Evolutionary conservation across 2,329 filamentous ascomycete genomes (phyloP).

Genomic region (Pseudogymnoascus sp.): DNA sequence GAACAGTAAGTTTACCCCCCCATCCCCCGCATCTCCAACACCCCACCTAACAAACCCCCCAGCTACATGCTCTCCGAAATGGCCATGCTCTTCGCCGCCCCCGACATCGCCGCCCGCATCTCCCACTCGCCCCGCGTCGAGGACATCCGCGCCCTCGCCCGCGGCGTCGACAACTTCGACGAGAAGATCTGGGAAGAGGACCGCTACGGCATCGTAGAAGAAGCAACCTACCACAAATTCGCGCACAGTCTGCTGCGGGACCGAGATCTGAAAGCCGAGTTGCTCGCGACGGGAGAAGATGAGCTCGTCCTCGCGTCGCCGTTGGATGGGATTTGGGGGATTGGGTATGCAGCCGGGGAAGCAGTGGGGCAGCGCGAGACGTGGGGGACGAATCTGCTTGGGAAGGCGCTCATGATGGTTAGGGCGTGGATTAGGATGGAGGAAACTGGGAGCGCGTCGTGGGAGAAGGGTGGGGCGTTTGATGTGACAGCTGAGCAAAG

Average conservation of each 20-base stretch:
- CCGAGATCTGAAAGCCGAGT: slow-evolving; percentile 36
- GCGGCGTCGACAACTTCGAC: slow-evolving; percentile 46
- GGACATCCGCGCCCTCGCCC: slow-evolving; percentile 46
- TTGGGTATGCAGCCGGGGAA: slow-evolving; percentile 48
- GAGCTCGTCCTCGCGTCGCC: slow-evolving; percentile 57
- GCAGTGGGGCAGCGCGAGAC: slow-evolving; percentile 38
- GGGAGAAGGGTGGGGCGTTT: background rate
- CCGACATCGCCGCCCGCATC: slow-evolving; percentile 38
- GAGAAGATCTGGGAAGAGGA: slow-evolving; percentile 42
- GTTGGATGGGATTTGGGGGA: slow-evolving; percentile 56
- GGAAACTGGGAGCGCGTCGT: slow-evolving; percentile 16
- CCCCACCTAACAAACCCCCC: background rate
- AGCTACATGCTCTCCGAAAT: slow-evolving; percentile 51
- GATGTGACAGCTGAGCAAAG: background rate
- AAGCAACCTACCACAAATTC: slow-evolving; percentile 54
- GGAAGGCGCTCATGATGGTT: slow-evolving; percentile 53
- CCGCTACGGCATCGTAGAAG: slow-evolving; percentile 46
- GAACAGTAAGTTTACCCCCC: slow-evolving; percentile 37
- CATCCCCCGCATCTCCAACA: background rate
- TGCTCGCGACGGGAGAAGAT: slow-evolving; percentile 51
- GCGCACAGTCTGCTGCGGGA: slow-evolving; percentile 30
- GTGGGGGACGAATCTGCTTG: slow-evolving; percentile 60
- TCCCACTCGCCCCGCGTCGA: slow-evolving; percentile 39
- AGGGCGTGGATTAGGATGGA: slow-evolving; percentile 43
- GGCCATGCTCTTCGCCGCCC: slow-evolving; percentile 42